Evolutionary conservation across 2,329 filamentous ascomycete genomes (phyloP).

Genomic region (Akanthomyces uredinophilus): DNA sequence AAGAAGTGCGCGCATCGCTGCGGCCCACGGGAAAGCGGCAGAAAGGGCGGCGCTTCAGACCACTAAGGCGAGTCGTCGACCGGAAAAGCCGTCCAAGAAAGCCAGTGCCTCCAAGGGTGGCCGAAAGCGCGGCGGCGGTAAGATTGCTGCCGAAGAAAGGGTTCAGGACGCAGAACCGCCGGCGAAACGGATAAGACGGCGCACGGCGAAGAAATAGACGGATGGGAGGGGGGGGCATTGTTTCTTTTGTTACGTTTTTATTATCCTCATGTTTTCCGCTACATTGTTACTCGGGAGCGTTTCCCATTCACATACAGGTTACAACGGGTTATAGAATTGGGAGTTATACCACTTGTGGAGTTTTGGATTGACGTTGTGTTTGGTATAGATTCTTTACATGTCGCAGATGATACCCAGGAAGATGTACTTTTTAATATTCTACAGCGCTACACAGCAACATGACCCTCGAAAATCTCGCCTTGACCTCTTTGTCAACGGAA

Average conservation of each 20-base stretch:
- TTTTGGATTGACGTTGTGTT: not conserved
- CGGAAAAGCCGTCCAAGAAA: not conserved
- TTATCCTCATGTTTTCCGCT: not conserved
- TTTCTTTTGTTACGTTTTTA: not conserved
- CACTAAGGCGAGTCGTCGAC: not conserved
- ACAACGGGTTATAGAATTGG: not conserved
- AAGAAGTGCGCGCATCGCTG: conserved; percentile 1
- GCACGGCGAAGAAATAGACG: not conserved
- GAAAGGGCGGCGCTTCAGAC: not conserved
- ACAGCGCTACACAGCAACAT: not conserved
- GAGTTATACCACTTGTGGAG: not conserved
- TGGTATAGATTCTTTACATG: not conserved
- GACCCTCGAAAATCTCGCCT: not conserved
- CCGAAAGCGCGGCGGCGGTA: not conserved
- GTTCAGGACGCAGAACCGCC: not conserved
- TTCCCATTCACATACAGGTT: not conserved
- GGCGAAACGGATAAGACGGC: not conserved
- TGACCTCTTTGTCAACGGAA: too few relatives aligned
- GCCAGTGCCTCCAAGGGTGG: not conserved
- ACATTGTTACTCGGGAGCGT: not conserved
- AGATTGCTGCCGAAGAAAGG: not conserved
- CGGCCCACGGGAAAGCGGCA: not conserved
- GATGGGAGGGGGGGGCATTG: too few relatives aligned
- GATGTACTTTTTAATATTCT: not conserved
- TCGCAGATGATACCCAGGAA: not conserved